phyloP scores from a whole-genome alignment of 495 filamentous ascomycete species.

The Staphylotrichum tortipilum region DNA sequence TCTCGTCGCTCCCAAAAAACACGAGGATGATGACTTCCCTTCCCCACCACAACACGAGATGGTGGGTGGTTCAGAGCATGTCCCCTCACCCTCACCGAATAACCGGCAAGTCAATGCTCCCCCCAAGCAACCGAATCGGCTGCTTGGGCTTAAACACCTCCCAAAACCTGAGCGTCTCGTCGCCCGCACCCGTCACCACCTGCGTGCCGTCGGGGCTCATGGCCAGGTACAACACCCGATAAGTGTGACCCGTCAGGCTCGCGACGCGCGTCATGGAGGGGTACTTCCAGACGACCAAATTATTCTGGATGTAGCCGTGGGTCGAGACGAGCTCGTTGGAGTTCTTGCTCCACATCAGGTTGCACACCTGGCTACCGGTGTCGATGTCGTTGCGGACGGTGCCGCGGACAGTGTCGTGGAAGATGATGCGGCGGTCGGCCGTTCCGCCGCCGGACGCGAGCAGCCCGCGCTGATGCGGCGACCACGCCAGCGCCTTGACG shows the following conservation, averaged over 20 bases:
- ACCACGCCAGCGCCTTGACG: conserved; percentile 99
- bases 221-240: conserved; percentile 87
- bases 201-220: conserved; percentile 94
- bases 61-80: neutral
- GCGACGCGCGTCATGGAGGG: conserved; percentile 94
- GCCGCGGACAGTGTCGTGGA: conserved; percentile 87
- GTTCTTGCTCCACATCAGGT: conserved; percentile 90
- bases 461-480: conserved; percentile 85
- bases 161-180: conserved; percentile 96
- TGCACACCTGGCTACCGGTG: conserved; percentile 95
- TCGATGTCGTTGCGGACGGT: conserved; percentile 75
- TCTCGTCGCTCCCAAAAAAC: no score
- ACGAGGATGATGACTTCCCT: no score
- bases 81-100: conserved; percentile 39
- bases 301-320: conserved; percentile 95
- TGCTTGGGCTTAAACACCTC: conserved; percentile 57
- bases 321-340: conserved; percentile 95
- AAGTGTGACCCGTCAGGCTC: conserved; percentile 91
- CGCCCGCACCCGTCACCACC: conserved; percentile 91
- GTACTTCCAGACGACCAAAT: conserved; percentile 98
- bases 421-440: conserved; percentile 90
- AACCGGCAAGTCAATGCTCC: conserved; percentile 5
- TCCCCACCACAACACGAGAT: neutral
- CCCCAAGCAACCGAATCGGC: conserved; percentile 1
- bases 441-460: conserved; percentile 95